Conservation (phyloP, 495 filamentous ascomycete genomes). For the Hypoxylon fragiforme region DNA sequence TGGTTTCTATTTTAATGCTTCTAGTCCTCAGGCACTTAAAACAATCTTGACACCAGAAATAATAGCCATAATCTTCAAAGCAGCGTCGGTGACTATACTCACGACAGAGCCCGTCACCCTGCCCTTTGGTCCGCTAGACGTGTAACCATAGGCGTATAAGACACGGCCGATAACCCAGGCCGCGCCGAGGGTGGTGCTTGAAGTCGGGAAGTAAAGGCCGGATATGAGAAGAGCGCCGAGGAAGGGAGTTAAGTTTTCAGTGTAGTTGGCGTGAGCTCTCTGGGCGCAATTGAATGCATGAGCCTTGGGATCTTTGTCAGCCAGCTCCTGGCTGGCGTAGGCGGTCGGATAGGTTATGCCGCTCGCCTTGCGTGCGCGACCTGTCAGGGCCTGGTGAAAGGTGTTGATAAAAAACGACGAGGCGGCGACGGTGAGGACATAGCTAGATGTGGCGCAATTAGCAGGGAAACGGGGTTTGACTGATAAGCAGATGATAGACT, state of each 20-base stretch:
- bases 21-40: conserved; percentile 30
- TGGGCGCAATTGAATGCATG: conserved; percentile 62
- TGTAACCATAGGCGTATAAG: conserved; percentile 66
- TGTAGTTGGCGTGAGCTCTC: conserved; percentile 71
- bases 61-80: conserved; percentile 40
- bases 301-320: conserved; percentile 58
- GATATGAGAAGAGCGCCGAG: conserved; percentile 59
- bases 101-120: conserved; percentile 32
- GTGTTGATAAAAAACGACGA: conserved; percentile 61
- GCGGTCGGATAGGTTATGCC: conserved; percentile 64
- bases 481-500: too few species aligned
- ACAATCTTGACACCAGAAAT: conserved; percentile 38
- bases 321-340: conserved; percentile 63
- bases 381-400: conserved; percentile 54
- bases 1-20: too few species aligned
- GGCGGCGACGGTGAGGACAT: conserved; percentile 63
- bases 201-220: conserved; percentile 59
- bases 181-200: conserved; percentile 54
- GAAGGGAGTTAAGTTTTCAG: conserved; percentile 66
- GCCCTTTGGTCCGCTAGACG: conserved; percentile 41
- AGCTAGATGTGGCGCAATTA: conserved; percentile 36
- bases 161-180: conserved; percentile 60
- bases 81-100: conserved; percentile 24
- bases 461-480: too few species aligned
- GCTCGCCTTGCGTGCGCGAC: conserved; percentile 53